Base-by-base conservation (phyloP, 2,329 filamentous ascomycete species). In the Hymenoscyphus scutula region DNA sequence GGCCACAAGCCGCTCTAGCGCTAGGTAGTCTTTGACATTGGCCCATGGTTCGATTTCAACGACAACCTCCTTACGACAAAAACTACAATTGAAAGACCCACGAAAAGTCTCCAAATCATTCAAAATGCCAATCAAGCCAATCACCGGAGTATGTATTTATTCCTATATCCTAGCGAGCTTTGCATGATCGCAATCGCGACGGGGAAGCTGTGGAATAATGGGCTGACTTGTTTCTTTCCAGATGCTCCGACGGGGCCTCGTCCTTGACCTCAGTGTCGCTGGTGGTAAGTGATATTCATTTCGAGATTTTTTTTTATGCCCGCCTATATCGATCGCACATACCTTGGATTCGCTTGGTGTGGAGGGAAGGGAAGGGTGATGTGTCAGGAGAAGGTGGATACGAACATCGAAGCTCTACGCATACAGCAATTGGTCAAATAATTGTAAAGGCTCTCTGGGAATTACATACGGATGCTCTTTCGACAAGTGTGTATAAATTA, bases 161-260 rank as follows among this genome's bases (percentile, higher is more conserved):
- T 34, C 15, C 13, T 27, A 5, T 11, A n/a, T 56, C n/a, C 15
- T 17, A 19, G 11, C 17, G 15, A n/a, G 13, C 29, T 3, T 5
- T 37, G 29, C 19, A 30, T 13, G 13, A 41, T 58, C 23, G 37
- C 17, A 51, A 13, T 61, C 60, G 37, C 25, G 62, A 62, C 60
- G 34, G 61, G 59, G 53, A 53, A 63, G 62, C 60, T 66, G 23
- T 29, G 17, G 48, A 60, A 58, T 67, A 63, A 62, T 70, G 64
- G 41, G 67, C 72, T 74, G 67, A 74, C 65, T 68, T 68, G 23
- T 25, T 62, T 48, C 58, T n/a, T 53, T 55, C 41, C 72, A 85
- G 82, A 84, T 84, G 82, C 81, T 85, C 78, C 81, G 82, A 72
- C 77, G 81, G 74, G 77, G 80, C 74, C 76, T 84, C 68, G 82